These are phyloP conservation scores for Zalaria sp. DNA, from an alignment of 2,329 filamentous ascomycete species.

Conservation along the genomic window DNA sequence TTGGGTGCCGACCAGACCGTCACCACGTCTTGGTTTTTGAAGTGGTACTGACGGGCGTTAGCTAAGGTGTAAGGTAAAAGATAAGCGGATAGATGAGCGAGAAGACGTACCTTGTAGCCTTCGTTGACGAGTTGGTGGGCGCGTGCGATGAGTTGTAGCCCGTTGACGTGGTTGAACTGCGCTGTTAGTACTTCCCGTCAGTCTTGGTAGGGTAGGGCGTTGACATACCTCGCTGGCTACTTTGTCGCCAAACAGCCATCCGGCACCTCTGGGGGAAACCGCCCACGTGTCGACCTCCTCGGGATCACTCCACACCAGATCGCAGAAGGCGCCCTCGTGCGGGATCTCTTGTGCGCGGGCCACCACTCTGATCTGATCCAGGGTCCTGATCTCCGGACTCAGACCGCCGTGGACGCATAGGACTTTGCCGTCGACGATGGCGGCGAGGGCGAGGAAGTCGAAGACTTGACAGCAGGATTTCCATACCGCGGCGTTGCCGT, in stretches of 20 bases:
- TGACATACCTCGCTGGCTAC: conserved; percentile 47
- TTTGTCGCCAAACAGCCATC: conserved; percentile 57
- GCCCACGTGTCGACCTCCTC: conserved; percentile 75
- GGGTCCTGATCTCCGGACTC: conserved; percentile 87
- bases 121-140: conserved; percentile 66
- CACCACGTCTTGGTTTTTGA: conserved; percentile 85
- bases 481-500: conserved; percentile 98
- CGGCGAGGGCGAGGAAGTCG: conserved; percentile 93
- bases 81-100: neutral
- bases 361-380: conserved; percentile 88
- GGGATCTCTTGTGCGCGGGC: conserved; percentile 98
- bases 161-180: conserved; percentile 62
- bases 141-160: conserved; percentile 55
- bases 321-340: conserved; percentile 96
- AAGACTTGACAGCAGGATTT: conserved; percentile 99
- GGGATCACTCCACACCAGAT: conserved; percentile 93
- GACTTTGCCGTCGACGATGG: conserved; percentile 97
- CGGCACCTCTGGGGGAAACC: conserved; percentile 50
- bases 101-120: conserved; percentile 48
- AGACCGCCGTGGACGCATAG: conserved; percentile 96
- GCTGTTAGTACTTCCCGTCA: conserved; percentile 2
- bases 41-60: conserved; percentile 57
- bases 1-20: conserved; percentile 83
- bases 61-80: neutral
- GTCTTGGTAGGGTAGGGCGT: neutral